These are phyloP conservation scores for Eimeria falciformis DNA, from an alignment of 169 alveolate species.

Conservation along the genomic window DNA sequence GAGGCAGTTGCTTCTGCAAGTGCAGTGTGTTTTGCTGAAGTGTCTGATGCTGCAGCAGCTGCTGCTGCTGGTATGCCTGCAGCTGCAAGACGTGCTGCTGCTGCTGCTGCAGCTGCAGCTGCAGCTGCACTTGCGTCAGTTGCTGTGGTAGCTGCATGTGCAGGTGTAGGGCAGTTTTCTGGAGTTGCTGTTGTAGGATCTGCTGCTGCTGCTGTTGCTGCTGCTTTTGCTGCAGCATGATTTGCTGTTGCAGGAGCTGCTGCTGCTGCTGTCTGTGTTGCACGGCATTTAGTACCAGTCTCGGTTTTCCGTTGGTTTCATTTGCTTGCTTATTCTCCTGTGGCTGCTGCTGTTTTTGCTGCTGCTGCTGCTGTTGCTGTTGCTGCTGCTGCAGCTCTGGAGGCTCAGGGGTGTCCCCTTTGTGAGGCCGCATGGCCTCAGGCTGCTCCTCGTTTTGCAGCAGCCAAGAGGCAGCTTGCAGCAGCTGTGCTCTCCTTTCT, in stretches of 20 bases:
- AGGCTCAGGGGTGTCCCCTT: not conserved
- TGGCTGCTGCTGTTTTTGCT: not conserved
- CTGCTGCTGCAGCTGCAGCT: conserved; percentile 18
- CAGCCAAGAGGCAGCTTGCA: conserved; percentile 43
- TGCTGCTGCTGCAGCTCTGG: not conserved
- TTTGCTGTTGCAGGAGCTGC: too few species aligned
- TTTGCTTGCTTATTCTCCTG: too few species aligned
- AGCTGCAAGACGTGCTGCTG: not conserved
- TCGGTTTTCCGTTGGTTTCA: too few species aligned
- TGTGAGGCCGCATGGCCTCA: conserved; percentile 9
- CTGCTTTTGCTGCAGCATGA: too few species aligned
- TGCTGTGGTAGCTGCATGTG: not conserved
- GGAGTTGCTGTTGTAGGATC: not conserved
- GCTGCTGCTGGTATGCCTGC: not conserved
- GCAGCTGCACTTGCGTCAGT: not conserved
- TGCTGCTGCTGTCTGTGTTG: too few species aligned
- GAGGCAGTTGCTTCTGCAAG: conserved; percentile 5
- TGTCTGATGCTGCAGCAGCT: not conserved
- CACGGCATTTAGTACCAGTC: too few species aligned
- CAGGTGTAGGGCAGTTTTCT: too few species aligned
- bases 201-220: too few species aligned
- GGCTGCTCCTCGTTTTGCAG: conserved; percentile 28
- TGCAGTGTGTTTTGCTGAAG: not conserved
- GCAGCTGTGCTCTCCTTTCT: conserved; percentile 17
- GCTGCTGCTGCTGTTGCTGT: not conserved